Evolutionary conservation across 2,329 filamentous ascomycete species (phyloP).

Genomic region (Purpureocillium lavendulum): DNA sequence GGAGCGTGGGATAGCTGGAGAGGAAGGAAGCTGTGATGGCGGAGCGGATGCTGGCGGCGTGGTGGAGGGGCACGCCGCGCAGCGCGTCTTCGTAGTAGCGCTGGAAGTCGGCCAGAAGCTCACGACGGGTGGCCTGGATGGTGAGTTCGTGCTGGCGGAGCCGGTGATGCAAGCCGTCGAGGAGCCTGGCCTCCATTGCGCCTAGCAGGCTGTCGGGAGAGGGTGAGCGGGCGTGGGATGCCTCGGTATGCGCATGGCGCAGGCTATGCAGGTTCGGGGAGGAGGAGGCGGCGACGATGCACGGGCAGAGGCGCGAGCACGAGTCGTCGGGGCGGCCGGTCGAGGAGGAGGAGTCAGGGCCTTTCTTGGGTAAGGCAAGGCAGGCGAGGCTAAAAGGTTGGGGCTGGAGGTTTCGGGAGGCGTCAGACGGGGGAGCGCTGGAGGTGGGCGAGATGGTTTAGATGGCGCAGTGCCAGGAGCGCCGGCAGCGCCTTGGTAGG

Average conservation of each 20-base stretch:
- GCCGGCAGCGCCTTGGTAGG: not conserved
- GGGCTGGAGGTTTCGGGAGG: conserved; percentile 2
- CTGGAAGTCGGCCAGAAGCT: conserved; percentile 49
- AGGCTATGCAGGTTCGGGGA: conserved; percentile 14
- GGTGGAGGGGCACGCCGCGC: conserved; percentile 34
- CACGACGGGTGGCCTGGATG: conserved; percentile 47
- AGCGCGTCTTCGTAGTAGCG: conserved; percentile 44
- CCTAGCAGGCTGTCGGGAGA: conserved; percentile 22
- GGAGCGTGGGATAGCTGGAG: conserved; percentile 36
- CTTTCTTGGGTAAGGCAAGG: no score
- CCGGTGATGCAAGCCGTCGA: conserved; percentile 44
- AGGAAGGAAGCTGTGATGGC: conserved; percentile 34
- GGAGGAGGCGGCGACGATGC: not conserved
- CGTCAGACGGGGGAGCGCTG: not conserved
- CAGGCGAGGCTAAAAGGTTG: conserved; percentile 2
- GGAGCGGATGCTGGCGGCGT: conserved; percentile 37
- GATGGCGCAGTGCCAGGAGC: not conserved
- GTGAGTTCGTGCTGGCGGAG: conserved; percentile 48
- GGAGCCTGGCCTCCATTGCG: conserved; percentile 34
- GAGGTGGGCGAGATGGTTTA: not conserved
- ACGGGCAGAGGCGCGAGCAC: no score
- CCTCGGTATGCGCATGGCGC: conserved; percentile 28
- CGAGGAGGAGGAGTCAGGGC: no score
- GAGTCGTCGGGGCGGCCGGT: no score
- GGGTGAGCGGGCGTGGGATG: conserved; percentile 16